Evolutionary conservation across 129 eudicot species (phyloP), one percentile per base, ranked within the genome.

Genomic region (Flaveria trinervia): DNA sequence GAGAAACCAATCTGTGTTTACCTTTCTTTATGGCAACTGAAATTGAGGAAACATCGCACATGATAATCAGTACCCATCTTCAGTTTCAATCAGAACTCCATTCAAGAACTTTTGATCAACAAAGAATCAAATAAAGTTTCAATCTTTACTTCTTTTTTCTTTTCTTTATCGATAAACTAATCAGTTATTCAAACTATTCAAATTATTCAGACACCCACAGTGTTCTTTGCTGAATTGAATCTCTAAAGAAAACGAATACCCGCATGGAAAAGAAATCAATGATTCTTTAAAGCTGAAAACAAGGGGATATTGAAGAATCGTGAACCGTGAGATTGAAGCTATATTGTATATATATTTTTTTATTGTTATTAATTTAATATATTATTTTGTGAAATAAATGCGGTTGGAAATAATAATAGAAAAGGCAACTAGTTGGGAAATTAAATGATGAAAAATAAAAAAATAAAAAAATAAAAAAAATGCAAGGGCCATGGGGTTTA

Each of bases 51-150:
- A 62, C 73, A 82, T 39, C n/a, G 75, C 77, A 68, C 88, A 74
- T 77, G 71, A 85, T 77, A 78, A 73, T 80, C 88, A 83, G 77
- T 26, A 81, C 91, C 86, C 96, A 88, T 88, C 85, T 70, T 74
- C 71, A 56, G 60, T 80, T 81, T 28, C 75, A 81, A 75, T 77
- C 82, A 85, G 69, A 78, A 50, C 75, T 44, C 56, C 81, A 81
- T 76, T 11, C 41, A 26, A 67, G 66, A 25, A 77, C 71, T 78
- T 70, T 75, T 75, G 83, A 82, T 79, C 86, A 84, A 84, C 75
- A 82, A 70, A 77, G 87, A 90, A 87, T 83, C 83, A 75, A 81
- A 72, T 60, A 79, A 90, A 82, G 83, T 67, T 81, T 70, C 79
- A 64, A 82, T 48, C 80, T 69, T 84, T 76, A 18, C 61, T 62